A percentile compares a stretch with the other conserved stretches of the same genome.
Evolutionary conservation across 805 yeast genomes (phyloP).

Genomic region (Ogataea trehalophila): DNA sequence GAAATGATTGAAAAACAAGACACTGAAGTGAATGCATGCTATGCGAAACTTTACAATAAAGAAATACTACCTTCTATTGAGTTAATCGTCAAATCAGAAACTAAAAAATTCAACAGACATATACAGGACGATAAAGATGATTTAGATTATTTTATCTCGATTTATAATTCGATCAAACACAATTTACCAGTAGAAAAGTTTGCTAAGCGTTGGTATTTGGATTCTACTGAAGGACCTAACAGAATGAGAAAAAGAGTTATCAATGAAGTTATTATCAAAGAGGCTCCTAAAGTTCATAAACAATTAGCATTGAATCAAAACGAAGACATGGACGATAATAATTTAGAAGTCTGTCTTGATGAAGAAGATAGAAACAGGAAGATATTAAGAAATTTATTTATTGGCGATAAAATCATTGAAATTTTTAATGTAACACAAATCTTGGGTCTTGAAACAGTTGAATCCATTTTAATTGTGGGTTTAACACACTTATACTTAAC

Average conservation of each 20-base stretch:
- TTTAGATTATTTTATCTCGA: constrained; percentile 40
- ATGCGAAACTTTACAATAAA: constrained; percentile 7
- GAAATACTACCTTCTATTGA: constrained; percentile 33
- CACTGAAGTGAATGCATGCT: background rate
- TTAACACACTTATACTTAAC: constrained; percentile 59
- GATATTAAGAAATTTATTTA: constrained; percentile 60
- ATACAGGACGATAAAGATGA: constrained; percentile 66
- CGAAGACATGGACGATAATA: constrained; percentile 14
- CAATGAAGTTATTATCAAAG: constrained; percentile 31
- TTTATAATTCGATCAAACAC: constrained; percentile 43
- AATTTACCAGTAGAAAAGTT: constrained; percentile 24
- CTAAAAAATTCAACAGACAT: constrained; percentile 45
- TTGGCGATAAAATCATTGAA: constrained; percentile 66
- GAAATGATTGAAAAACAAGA: background rate
- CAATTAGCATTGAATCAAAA: constrained; percentile 39
- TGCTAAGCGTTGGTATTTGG: constrained; percentile 43
- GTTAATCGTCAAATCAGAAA: constrained; percentile 41
- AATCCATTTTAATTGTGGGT: constrained; percentile 72
- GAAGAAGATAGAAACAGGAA: constrained; percentile 71
- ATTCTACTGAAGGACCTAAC: constrained; percentile 64
- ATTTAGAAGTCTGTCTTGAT: constrained; percentile 24
- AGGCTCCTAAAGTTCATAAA: constrained; percentile 4
- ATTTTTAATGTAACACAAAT: constrained; percentile 74
- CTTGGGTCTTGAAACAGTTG: constrained; percentile 70
- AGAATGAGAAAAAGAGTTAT: constrained; percentile 61